Base-by-base conservation (phyloP, 306 rosid species). In the Cucurbita pepo region DNA sequence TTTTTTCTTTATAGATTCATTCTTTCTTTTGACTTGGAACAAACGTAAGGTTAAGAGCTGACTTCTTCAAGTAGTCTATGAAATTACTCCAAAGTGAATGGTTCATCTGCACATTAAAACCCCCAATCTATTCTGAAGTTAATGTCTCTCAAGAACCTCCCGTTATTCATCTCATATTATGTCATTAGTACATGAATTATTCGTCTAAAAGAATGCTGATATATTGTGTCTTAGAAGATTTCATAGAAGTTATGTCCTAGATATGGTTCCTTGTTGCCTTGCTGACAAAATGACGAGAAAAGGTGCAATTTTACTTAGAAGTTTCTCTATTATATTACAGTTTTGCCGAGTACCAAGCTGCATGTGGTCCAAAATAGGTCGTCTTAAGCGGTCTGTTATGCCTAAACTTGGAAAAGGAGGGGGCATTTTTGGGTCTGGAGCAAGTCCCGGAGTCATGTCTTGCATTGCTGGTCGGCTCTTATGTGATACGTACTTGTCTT, bases 321-420 rank as follows among this genome's bases (percentile, higher is more conserved):
- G 14, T 37, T 56, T 73, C 10, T 57, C 61, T 56, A 40, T 21
- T 43, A 13, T 43, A 56, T 77, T 81, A 79, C 85, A 91, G 99
- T 88, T 81, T 79, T 91, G 89, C 81, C 82, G 72, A 79, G 92
- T 89, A 50, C 87, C 92, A 73, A 85, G 88, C 80, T 81, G 81
- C 74, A 85, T 81, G 89, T 94, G 99, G 99, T 91, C 99, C 72
- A 94, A 86, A 86, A 84, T 88, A 71, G 97, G 99, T 8, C 96
- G 97, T 73, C 97, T 94, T 77, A 91, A 83, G 75, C 90, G 96
- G 51, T 84, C 99, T 74, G 83, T 77, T 51, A 86, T 94, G 99
- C 99, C 99, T 55, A 89, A 82, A 82, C 88, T 91, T 69, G 82
- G 86, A 40, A 85, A 92, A 83, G 87, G 87, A 77, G 77, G 81